Base-by-base conservation (phyloP, 208 protist genomes). In the Crithidia thermophila region DNA sequence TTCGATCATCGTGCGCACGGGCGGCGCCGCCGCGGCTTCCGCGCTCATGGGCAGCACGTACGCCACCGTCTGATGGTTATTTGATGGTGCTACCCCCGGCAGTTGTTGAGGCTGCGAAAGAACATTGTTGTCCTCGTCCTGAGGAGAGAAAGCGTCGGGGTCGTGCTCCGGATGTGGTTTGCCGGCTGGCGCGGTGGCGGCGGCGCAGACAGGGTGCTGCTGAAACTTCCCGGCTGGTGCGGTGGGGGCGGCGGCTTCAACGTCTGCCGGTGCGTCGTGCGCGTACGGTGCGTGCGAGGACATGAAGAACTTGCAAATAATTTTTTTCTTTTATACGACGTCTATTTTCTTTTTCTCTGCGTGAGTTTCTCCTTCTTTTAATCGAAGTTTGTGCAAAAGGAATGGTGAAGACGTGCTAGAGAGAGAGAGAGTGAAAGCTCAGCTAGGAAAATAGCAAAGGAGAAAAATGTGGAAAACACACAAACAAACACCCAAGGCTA, bases 231-330 rank as follows among this genome's bases (percentile, higher is more conserved):
- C 53, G 5, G 21, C 53, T 10, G 53, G 53, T 11, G 37, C 53
- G 8, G 53, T 59, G 23, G 53, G 53, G 1, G 56, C 39, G 16
- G 28, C 40, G 16, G 36, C n/a, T n/a, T n/a, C n/a, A n/a, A n/a
- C 21, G 11, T 25, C 40, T 34, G 31, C 27, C 23, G n/a, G 39
- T 10, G 30, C 7, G n/a, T 59, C 53, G 0, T 21, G 56, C 5
- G 56, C 27, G 18, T 50, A 50, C 1, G 56, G 56, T 4, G 40
- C 27, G 40, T 61, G 36, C 2, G 56, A 61, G 40, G 40, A 50
- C 56, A 61, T 57, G n/a, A n/a, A n/a, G n/a, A n/a, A n/a, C n/a
- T n/a, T n/a, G n/a, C n/a, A n/a, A n/a, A n/a, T n/a, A n/a, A n/a
- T n/a, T n/a, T n/a, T n/a, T n/a, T n/a, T n/a, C n/a, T n/a, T n/a